phyloP scores from a whole-genome alignment of 352 stramenopile genomes.

The Pythium phragmiticola region DNA sequence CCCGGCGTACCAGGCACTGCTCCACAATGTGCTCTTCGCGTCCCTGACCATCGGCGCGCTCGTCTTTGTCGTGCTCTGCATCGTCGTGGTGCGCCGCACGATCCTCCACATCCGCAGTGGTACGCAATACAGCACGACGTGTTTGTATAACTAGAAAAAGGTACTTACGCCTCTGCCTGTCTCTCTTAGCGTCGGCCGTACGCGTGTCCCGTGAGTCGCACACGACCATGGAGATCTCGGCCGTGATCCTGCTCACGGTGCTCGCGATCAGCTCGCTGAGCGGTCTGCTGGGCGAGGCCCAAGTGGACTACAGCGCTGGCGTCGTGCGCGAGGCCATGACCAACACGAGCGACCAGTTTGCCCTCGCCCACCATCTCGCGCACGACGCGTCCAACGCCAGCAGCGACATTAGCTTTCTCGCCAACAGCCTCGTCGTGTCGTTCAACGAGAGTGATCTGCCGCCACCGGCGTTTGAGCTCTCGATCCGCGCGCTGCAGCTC shows the following conservation, averaged over 20 bases:
- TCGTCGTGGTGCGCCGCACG: constrained; percentile 67
- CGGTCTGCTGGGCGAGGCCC: constrained; percentile 69
- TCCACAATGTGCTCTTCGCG: constrained; percentile 69
- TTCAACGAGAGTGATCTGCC: constrained; percentile 78
- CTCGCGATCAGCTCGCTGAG: constrained; percentile 69
- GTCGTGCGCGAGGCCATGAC: constrained; percentile 70
- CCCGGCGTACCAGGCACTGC: constrained; percentile 53
- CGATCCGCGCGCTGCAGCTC: constrained; percentile 59
- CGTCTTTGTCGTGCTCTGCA: constrained; percentile 62
- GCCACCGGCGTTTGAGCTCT: constrained; percentile 57
- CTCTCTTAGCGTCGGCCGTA: constrained; percentile 38
- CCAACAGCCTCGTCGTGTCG: constrained; percentile 59
- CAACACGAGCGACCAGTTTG: constrained; percentile 64
- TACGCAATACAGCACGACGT: constrained; percentile 19
- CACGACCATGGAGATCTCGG: constrained; percentile 55
- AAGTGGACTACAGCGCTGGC: constrained; percentile 83
- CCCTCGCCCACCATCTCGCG: constrained; percentile 37
- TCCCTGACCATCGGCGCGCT: constrained; percentile 60
- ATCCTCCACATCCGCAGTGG: constrained; percentile 69
- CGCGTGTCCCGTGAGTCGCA: constrained; percentile 46
- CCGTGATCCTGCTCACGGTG: constrained; percentile 72
- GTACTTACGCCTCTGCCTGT: neutral
- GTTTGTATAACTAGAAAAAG: no score
- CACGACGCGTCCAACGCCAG: constrained; percentile 37
- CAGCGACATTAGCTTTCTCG: constrained; percentile 38